Conservation (phyloP, 495 filamentous ascomycete species). For the Neurospora sp. region DNA sequence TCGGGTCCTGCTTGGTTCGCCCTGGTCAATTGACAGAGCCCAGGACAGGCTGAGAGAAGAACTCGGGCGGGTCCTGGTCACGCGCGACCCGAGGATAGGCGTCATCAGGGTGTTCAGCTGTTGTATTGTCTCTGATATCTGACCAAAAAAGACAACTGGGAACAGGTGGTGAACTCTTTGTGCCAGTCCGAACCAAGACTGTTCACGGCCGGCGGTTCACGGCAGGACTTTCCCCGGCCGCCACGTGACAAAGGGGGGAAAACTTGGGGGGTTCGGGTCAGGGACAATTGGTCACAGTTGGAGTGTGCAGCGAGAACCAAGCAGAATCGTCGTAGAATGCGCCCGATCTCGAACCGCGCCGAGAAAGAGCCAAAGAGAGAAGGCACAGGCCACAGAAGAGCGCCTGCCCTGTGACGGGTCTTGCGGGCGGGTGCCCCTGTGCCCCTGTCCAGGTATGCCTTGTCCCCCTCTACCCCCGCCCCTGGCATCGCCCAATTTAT, state of each 20-base stretch:
- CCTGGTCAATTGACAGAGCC: neutral
- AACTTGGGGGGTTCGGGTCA: neutral
- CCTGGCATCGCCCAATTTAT: neutral
- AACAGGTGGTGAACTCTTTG: neutral
- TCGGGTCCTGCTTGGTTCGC: neutral
- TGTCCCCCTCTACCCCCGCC: neutral
- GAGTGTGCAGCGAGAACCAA: neutral
- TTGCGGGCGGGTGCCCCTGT: neutral
- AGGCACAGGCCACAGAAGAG: neutral
- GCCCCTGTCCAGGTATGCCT: neutral
- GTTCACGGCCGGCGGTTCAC: neutral
- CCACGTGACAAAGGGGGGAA: neutral
- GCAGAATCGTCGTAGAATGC: neutral
- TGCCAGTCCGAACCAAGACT: neutral
- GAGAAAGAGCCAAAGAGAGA: neutral
- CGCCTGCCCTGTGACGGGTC: neutral
- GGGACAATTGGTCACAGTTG: neutral
- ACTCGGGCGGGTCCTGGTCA: neutral
- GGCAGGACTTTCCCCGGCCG: neutral
- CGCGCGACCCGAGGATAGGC: neutral
- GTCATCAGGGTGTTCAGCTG: neutral
- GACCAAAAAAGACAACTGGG: neutral
- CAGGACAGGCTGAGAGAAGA: neutral
- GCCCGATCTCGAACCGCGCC: neutral
- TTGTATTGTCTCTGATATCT: neutral